Base-by-base conservation (phyloP, 2,329 filamentous ascomycete genomes). In the Trichoderma arundinaceum region DNA sequence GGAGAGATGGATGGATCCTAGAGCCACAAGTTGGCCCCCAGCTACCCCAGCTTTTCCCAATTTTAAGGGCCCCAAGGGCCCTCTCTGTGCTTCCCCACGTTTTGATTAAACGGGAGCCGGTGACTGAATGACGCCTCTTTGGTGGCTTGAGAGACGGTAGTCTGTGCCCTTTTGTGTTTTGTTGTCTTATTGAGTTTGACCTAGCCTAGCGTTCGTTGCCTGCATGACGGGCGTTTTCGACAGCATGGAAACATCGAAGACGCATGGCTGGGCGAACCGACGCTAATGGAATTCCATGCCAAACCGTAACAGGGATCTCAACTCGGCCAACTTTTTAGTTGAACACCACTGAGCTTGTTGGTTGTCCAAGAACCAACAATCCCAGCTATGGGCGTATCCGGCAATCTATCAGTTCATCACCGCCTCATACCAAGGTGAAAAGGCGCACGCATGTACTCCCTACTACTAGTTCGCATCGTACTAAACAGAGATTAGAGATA, bases 11-110 rank as follows among this genome's bases (percentile, higher is more conserved):
- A 61, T 52, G 46, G 59, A 63, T 17, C 39, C 49, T 32, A 10
- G 49, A 63, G 17, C 39, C 13, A 35, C 35, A 32, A n/a, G 13
- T 35, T 46, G 13, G 12, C 38, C n/a, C 28, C 43, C 13, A 59
- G 32, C 35, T 63, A 63, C 60, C 60, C 60, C 60, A 46, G 60
- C 60, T 63, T 63, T 63, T 61, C n/a, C 5, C 49, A 19, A 19
- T 32, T 38, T n/a, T 5, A 51, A 28, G 19, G 35, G 12, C 13
- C 13, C 39, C 35, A 28, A 35, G 58, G 58, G 41, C 17, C 54
- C 22, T 33, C 22, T 41, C 7, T 41, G 15, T 52, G 58, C 28
- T 52, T 44, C 60, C 60, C 60, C 60, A 63, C 60, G 60, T 38
- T 46, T 41, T 17, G 56, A 48, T 35, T 19, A 13, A 15, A 17